Conservation (phyloP, 1,284 basidiomycete genomes). For the Apiotrichum gracile region DNA sequence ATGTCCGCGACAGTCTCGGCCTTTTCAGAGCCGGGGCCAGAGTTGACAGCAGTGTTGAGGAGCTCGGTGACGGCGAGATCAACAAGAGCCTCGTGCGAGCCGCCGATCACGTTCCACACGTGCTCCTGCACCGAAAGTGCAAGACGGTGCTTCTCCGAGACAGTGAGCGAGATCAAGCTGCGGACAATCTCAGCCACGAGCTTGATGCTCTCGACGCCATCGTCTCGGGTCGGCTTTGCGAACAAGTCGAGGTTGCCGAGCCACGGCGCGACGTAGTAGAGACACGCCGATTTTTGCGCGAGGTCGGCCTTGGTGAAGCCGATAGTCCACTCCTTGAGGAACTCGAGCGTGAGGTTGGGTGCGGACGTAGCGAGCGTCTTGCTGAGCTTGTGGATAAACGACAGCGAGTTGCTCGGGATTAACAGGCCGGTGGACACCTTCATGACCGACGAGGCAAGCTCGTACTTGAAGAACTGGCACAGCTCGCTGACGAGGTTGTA, state of each 20-base stretch:
- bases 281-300: constrained; percentile 62
- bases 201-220: constrained; percentile 28
- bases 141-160: constrained; percentile 61
- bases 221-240: constrained; percentile 59
- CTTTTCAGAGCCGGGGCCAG: constrained; percentile 65
- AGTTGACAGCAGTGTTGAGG: constrained; percentile 70
- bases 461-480: constrained; percentile 69
- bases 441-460: constrained; percentile 58
- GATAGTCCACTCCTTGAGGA: constrained; percentile 71
- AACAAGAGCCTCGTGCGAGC: constrained; percentile 59
- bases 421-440: constrained; percentile 63
- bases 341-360: constrained; percentile 76
- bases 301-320: constrained; percentile 54
- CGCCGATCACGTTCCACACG: constrained; percentile 69
- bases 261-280: constrained; percentile 81
- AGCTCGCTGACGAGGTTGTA: constrained; percentile 72
- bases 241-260: constrained; percentile 69
- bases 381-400: constrained; percentile 63
- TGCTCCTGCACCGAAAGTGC: constrained; percentile 62
- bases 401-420: constrained; percentile 63
- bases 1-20: constrained; percentile 71
- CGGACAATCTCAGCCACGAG: constrained; percentile 68
- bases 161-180: constrained; percentile 66
- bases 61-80: constrained; percentile 72
- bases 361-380: constrained; percentile 64